Evolutionary conservation across 2,329 filamentous ascomycete species (phyloP), one percentile per base, ranked within the genome.

Genomic region (Aureobasidium sp.): DNA sequence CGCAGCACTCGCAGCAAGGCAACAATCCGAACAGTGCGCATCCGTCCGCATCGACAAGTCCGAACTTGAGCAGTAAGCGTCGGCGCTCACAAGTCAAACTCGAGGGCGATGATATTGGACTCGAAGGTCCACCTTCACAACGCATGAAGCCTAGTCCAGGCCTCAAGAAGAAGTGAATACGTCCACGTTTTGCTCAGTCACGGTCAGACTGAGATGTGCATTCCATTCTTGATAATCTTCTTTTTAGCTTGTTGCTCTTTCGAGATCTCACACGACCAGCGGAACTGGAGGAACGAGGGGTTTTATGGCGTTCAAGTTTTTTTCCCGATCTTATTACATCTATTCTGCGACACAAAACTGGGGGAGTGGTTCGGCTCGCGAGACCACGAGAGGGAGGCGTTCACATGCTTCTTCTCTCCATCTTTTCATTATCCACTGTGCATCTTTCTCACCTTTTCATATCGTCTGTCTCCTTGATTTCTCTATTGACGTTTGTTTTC

Each of bases 11-110:
- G 69, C 82, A 83, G 65, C 79, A 81, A 68, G 80, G 79, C 51
- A 79, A 80, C n/a, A 82, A 79, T 65, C 83, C 79, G 71, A 81
- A 73, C 20, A 75, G 75, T 66, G 79, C 80, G 9, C 53, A 46
- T 10, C 46, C 43, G n/a, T 85, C 82, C 67, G 82, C 83, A 36
- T 86, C 84, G 66, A 85, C 84, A 5, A 87, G 84, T 66, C 84
- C 84, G 2, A 85, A 83, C 67, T 79, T 84, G 47, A 80, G 75
- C 67, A 80, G 79, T 68, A 87, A 87, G 72, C 79, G 84, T 64
- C 77, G 84, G 64, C 73, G 79, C 29, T 86, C 84, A 71, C 80
- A 80, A 15, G 82, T 85, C 62, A 87, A 87, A 71, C 73, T 80
- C 59, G 84, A 86, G 67, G 77, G 74, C 43, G 83, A 85, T 51